phyloP scores from a whole-genome alignment of 495 filamentous ascomycete genomes.

The Aspergillus incahuasiensis region DNA sequence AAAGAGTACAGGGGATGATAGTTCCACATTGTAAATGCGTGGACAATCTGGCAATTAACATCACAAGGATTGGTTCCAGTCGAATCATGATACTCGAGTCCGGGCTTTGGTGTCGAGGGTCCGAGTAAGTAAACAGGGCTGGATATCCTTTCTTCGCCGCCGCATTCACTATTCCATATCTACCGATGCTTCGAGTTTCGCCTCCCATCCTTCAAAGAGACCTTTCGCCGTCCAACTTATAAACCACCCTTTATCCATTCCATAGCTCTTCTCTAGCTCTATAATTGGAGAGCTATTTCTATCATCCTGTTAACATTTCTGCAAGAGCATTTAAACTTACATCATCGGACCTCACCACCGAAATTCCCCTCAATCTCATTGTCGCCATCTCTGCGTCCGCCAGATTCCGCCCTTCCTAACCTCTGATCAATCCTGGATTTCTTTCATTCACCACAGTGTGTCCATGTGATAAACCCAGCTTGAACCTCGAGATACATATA shows the following conservation, averaged over 20 bases:
- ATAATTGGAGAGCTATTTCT: background rate
- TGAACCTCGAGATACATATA: constrained; percentile 14
- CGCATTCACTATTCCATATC: no score
- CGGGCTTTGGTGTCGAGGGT: no score
- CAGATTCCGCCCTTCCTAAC: background rate
- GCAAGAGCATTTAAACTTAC: constrained; percentile 13
- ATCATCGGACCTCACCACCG: constrained; percentile 17
- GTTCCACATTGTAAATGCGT: background rate
- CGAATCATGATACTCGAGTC: no score
- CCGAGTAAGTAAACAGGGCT: constrained; percentile 11
- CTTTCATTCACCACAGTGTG: constrained; percentile 7
- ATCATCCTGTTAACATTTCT: background rate
- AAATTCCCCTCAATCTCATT: background rate
- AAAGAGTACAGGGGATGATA: background rate
- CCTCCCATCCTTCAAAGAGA: background rate
- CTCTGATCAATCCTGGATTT: constrained; percentile 2
- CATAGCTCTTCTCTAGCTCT: constrained; percentile 3
- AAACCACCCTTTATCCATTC: background rate
- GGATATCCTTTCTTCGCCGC: no score
- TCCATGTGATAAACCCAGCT: no score
- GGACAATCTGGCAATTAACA: background rate
- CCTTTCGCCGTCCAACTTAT: background rate
- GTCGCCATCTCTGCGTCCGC: constrained; percentile 8
- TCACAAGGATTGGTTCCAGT: no score
- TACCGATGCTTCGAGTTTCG: background rate